A percentile compares a stretch with the other conserved stretches of the same genome.
These are phyloP conservation scores for Pyrenochaeta sp. DNA, from an alignment of 2,329 filamentous ascomycete genomes.

Conservation along the genomic window DNA sequence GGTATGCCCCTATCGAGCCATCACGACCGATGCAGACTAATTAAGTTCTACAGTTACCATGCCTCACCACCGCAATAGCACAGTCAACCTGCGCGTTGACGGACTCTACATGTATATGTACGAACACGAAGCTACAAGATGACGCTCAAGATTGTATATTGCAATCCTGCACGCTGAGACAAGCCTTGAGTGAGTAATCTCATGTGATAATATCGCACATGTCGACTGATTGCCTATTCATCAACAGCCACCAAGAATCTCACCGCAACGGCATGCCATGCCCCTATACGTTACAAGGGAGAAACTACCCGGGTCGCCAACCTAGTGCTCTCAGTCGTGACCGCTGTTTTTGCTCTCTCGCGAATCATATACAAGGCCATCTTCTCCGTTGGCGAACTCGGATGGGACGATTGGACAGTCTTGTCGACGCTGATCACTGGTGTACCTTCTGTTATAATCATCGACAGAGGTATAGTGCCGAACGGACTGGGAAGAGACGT, in stretches of 20 bases:
- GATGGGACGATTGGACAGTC: slow-evolving; percentile 51
- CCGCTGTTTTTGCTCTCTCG: slow-evolving; percentile 44
- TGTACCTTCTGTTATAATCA: slow-evolving; percentile 38
- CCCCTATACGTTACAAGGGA: slow-evolving; percentile 49
- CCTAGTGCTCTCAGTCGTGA: slow-evolving; percentile 46
- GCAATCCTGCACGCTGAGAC: slow-evolving; percentile 23
- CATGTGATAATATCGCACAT: not conserved
- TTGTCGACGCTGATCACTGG: slow-evolving; percentile 29
- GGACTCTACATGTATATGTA: slow-evolving; percentile 25
- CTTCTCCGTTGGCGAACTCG: slow-evolving; percentile 45
- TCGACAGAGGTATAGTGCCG: slow-evolving; percentile 22
- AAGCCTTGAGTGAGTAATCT: slow-evolving; percentile 22
- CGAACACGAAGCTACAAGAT: slow-evolving; percentile 19
- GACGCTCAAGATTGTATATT: slow-evolving; percentile 21
- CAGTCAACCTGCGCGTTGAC: slow-evolving; percentile 20
- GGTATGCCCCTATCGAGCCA: slow-evolving; percentile 18
- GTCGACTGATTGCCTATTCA: slow-evolving; percentile 5
- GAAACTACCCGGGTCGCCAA: slow-evolving; percentile 43
- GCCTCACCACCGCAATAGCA: slow-evolving; percentile 15
- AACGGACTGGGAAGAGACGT: slow-evolving; percentile 61
- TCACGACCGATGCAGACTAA: slow-evolving; percentile 3
- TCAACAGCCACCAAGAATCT: slow-evolving; percentile 53
- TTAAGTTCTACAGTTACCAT: slow-evolving; percentile 18
- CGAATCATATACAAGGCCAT: slow-evolving; percentile 51
- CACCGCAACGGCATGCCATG: slow-evolving; percentile 51